Evolutionary conservation across 164 flowering plant genomes (phyloP).

Genomic region (Piper betle): DNA sequence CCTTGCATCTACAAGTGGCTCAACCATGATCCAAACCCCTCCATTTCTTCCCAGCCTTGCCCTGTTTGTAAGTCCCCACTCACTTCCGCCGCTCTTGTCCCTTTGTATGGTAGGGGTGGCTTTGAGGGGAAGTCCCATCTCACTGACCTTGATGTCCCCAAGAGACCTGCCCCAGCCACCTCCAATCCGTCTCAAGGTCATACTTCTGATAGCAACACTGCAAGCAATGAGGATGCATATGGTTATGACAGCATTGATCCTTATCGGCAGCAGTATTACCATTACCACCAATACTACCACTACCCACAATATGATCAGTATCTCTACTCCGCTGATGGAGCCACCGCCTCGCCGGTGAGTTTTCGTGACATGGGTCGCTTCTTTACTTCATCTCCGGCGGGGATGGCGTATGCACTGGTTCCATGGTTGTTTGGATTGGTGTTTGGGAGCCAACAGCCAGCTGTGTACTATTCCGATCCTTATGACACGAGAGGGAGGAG

Average conservation of each 20-base stretch:
- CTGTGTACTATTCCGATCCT: constrained; percentile 20
- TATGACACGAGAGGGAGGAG: constrained; percentile 11
- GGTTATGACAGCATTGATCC: constrained; percentile 1
- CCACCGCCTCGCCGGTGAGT: not conserved
- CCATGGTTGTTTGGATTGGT: constrained; percentile 30
- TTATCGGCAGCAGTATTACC: constrained; percentile 19
- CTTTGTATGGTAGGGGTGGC: constrained; percentile 63
- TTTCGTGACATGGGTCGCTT: too few relatives aligned
- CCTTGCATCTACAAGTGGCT: constrained; percentile 37
- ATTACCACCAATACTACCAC: constrained; percentile 6
- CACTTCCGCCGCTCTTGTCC: constrained; percentile 17
- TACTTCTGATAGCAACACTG: not conserved
- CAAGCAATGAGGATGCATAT: not conserved
- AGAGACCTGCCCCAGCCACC: not conserved
- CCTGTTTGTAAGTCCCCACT: constrained; percentile 57
- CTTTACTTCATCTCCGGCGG: constrained; percentile 16
- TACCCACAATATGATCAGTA: constrained; percentile 9
- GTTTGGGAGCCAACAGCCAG: constrained; percentile 15
- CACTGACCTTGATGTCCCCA: not conserved
- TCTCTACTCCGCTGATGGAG: not conserved
- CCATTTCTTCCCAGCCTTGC: constrained; percentile 49
- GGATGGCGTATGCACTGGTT: constrained; percentile 26
- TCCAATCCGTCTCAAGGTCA: not conserved
- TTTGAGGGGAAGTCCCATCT: not conserved
- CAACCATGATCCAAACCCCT: constrained; percentile 36